Evolutionary conservation across 1,284 basidiomycete species (phyloP).

Genomic region (Boletellus sp.): DNA sequence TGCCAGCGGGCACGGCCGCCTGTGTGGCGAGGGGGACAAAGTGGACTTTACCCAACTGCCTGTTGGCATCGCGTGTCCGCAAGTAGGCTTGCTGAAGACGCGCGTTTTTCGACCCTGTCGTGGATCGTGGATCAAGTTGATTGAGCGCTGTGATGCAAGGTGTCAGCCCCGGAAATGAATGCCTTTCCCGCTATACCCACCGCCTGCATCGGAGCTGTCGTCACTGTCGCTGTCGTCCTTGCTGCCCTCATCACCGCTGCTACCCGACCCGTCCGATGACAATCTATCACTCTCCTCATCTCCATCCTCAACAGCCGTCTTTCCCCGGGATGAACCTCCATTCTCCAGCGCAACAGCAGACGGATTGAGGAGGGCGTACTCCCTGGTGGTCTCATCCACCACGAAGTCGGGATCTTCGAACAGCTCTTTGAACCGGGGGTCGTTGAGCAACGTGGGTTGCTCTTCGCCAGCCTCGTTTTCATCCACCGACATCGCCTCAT

Average conservation of each 20-base stretch:
- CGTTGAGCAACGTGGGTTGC: constrained; percentile 62
- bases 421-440: constrained; percentile 87
- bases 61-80: constrained; percentile 41
- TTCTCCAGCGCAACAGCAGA: constrained; percentile 60
- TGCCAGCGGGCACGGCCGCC: constrained; percentile 33
- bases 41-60: constrained; percentile 45
- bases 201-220: constrained; percentile 56
- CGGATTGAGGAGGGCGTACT: constrained; percentile 91
- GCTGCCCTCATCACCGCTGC: constrained; percentile 44
- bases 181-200: constrained; percentile 32
- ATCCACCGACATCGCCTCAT: constrained; percentile 43
- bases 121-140: constrained; percentile 46
- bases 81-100: constrained; percentile 44
- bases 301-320: constrained; percentile 86
- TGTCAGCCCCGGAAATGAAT: constrained; percentile 18
- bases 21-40: constrained; percentile 59
- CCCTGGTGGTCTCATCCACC: constrained; percentile 84
- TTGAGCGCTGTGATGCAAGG: constrained; percentile 41
- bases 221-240: constrained; percentile 41
- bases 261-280: constrained; percentile 69
- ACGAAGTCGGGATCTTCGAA: constrained; percentile 94
- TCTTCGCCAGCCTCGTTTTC: constrained; percentile 35
- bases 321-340: constrained; percentile 38
- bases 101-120: constrained; percentile 45
- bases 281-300: constrained; percentile 81